Evolutionary conservation across 441 rosid genomes (phyloP).

Genomic region (Populus hybrid): DNA sequence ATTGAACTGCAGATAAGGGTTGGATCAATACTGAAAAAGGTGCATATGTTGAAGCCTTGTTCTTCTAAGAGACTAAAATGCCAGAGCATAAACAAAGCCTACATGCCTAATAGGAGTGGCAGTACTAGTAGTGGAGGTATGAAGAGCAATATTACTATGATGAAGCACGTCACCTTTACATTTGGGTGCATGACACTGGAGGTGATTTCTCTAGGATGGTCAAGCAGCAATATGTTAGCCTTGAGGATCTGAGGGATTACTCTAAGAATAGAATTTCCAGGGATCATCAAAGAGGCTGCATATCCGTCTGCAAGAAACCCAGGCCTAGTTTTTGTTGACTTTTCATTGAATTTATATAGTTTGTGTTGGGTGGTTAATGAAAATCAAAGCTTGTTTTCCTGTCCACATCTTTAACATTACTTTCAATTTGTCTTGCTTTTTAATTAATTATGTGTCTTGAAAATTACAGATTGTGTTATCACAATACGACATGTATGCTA

Average conservation of each 20-base stretch:
- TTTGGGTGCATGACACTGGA: conserved; percentile 76
- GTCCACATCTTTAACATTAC: background rate
- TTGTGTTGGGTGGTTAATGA: background rate
- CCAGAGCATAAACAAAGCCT: conserved; percentile 73
- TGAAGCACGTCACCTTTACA: conserved; percentile 75
- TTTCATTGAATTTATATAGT: background rate
- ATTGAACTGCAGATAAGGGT: conserved; percentile 80
- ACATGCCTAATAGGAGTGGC: conserved; percentile 44
- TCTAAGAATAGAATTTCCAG: conserved; percentile 76
- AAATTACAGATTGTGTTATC: background rate
- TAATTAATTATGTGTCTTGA: conserved; percentile 4
- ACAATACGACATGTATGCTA: too few species aligned
- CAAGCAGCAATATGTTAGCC: conserved; percentile 84
- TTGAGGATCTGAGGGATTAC: conserved; percentile 74
- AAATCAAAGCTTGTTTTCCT: too few species aligned
- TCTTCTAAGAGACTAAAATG: conserved; percentile 68
- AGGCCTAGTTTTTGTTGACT: conserved; percentile 73
- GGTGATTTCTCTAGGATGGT: conserved; percentile 79
- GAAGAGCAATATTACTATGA: conserved; percentile 69
- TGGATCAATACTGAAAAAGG: conserved; percentile 76
- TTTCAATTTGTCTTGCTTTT: background rate
- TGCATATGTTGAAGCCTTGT: conserved; percentile 82
- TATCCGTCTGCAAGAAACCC: conserved; percentile 67
- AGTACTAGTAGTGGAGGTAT: conserved; percentile 24
- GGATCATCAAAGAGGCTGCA: conserved; percentile 68